Evolutionary conservation across 2,329 filamentous ascomycete genomes (phyloP), one percentile per base, ranked within the genome.

Genomic region (Pseudogymnoascus sp.): DNA sequence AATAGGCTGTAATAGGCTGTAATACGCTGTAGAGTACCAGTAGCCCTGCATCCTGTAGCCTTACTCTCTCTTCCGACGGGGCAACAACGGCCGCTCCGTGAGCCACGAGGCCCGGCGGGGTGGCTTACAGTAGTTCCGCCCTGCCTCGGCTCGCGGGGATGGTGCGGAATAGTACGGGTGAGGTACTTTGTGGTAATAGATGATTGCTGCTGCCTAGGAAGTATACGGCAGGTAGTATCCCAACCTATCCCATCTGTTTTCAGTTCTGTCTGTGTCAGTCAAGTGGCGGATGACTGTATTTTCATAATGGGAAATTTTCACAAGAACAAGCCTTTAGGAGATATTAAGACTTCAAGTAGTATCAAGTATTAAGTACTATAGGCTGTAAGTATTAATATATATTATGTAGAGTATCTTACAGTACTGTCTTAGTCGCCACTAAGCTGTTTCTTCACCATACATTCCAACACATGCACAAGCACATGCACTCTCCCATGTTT

Each of bases 111-210:
- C 1, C 45, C 28, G 16, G 28, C 11, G 49, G 49, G 49, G 49
- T 55, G 49, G 49, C 28, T 55, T 52, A 52, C 45, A 52, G 36
- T 30, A 28, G 42, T 55, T 55, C 45, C 45, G 25, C 45, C 25
- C 45, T 55, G 25, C 45, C 45, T 55, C 45, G 45, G 45, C 45
- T 55, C 45, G 25, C 9, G 25, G 25, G 25, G 45, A 30, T 52
- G 25, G 45, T 52, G 23, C 6, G 25, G n/a, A 16, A 52, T 19
- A 8, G 25, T 52, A 52, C 45, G 2, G 14, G 25, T 2, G n/a
- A 19, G 45, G 5, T 30, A 52, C 45, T 30, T 30, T 33, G 45
- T 2, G 8, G 25, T 52, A n/a, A 8, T n/a, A 16, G 0, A 1
- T 49, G 12, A 25, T n/a, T 49, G 2, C 5, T 22, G n/a, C 23